These are phyloP conservation scores for Phascolomyces articulosus DNA, from an alignment of 371 early-diverging fungal species.

Conservation along the genomic window DNA sequence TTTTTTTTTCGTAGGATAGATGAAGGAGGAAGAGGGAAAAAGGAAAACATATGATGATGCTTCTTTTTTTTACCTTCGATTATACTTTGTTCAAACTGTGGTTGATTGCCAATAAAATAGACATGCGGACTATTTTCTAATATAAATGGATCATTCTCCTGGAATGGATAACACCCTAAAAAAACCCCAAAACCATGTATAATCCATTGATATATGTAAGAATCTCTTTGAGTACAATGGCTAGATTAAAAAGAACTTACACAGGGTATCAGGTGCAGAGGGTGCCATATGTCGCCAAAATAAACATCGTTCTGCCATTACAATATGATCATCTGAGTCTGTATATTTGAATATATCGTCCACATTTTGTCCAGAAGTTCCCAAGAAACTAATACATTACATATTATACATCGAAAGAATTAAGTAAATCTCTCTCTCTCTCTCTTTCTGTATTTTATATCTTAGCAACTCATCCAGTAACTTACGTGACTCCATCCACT, in stretches of 20 bases:
- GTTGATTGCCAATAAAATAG: conserved; percentile 92
- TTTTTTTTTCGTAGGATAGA: no score
- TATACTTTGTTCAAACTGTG: conserved; percentile 65
- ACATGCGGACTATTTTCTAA: conserved; percentile 76
- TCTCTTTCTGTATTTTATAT: neutral
- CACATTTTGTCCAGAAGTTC: conserved; percentile 85
- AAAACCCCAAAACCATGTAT: no score
- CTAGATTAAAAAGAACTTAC: conserved; percentile 58
- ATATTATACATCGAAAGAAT: neutral
- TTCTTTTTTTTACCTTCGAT: conserved; percentile 47
- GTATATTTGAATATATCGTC: conserved; percentile 81
- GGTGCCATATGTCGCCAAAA: conserved; percentile 90
- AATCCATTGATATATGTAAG: no score
- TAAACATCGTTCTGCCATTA: conserved; percentile 71
- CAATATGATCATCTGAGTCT: conserved; percentile 56
- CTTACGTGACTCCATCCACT: conserved; percentile 67
- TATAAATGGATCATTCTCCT: conserved; percentile 85
- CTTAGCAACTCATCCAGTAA: conserved; percentile 20
- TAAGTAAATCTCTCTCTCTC: neutral
- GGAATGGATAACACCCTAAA: conserved; percentile 86
- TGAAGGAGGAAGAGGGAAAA: no score
- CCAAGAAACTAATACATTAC: conserved; percentile 80
- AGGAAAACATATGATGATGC: no score
- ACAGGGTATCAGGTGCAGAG: conserved; percentile 91
- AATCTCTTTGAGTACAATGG: no score